Evolutionary conservation across 495 filamentous ascomycete species (phyloP).

Genomic region (Daldinia vernicosa): DNA sequence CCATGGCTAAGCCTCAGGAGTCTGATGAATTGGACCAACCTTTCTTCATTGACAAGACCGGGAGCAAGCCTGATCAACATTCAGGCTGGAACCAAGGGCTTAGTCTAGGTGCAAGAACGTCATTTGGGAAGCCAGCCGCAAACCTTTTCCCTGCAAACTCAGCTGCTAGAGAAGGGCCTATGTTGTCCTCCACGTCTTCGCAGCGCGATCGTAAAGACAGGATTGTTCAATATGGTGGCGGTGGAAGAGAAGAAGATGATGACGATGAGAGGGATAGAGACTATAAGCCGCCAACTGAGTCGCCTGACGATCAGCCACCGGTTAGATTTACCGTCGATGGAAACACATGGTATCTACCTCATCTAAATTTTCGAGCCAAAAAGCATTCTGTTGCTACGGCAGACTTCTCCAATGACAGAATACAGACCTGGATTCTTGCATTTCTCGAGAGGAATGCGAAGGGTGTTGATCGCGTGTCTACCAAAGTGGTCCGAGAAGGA

Average conservation of each 20-base stretch:
- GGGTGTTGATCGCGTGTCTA: slow-evolving; percentile 12
- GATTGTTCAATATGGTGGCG: neutral
- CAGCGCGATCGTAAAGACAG: neutral
- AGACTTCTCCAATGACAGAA: slow-evolving; percentile 5
- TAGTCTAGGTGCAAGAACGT: slow-evolving; percentile 34
- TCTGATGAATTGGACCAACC: neutral
- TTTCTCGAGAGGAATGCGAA: slow-evolving; percentile 27
- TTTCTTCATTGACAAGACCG: slow-evolving; percentile 26
- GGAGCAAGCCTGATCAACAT: slow-evolving; percentile 11
- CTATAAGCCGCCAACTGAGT: neutral
- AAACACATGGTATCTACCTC: slow-evolving; percentile 36
- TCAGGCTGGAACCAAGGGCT: slow-evolving; percentile 53
- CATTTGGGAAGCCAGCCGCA: slow-evolving; percentile 32
- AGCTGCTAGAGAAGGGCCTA: slow-evolving; percentile 1
- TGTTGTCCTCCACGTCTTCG: slow-evolving; percentile 1
- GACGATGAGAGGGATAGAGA: neutral
- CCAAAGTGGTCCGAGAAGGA: slow-evolving; percentile 29
- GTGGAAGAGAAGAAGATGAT: neutral
- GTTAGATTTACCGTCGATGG: slow-evolving; percentile 24
- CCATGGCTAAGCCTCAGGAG: neutral
- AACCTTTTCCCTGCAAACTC: slow-evolving; percentile 18
- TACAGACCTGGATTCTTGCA: slow-evolving; percentile 15
- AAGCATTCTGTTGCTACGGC: slow-evolving; percentile 2
- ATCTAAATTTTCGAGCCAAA: neutral
- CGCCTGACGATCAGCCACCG: neutral